These are phyloP conservation scores for Crassisporium funariophilum DNA, from an alignment of 768 basidiomycete genomes.

Conservation along the genomic window DNA sequence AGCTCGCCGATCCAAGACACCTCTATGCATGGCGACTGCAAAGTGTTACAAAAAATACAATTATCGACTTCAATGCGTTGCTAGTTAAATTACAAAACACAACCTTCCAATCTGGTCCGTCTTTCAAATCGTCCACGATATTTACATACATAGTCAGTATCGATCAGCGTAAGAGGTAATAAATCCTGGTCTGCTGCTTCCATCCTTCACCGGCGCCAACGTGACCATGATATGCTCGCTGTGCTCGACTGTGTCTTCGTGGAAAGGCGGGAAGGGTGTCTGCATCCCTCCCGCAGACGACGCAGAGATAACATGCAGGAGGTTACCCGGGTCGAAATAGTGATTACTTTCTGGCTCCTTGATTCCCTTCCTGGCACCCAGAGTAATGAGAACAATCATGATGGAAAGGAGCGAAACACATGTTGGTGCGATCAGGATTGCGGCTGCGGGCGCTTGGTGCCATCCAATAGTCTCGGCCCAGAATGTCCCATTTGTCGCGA, in stretches of 20 bases:
- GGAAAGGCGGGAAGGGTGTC: constrained; percentile 15
- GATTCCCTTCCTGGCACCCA: not conserved
- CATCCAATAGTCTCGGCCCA: constrained; percentile 23
- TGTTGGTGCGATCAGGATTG: constrained; percentile 22
- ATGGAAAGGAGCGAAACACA: constrained; percentile 19
- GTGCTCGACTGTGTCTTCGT: constrained; percentile 12
- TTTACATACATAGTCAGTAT: no score
- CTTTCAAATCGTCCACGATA: constrained; percentile 5
- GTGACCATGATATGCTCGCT: constrained; percentile 10
- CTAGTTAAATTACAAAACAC: no score
- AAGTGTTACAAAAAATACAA: no score
- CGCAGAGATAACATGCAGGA: constrained; percentile 21
- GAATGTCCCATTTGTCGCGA: constrained; percentile 19
- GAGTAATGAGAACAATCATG: constrained; percentile 13
- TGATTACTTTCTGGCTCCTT: constrained; percentile 9
- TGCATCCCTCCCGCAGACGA: constrained; percentile 22
- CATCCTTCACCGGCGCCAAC: constrained; percentile 9
- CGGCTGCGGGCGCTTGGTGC: constrained; percentile 19
- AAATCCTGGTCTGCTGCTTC: constrained; percentile 2
- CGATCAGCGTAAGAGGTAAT: no score
- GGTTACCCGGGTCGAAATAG: constrained; percentile 22
- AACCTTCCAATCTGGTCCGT: not conserved
- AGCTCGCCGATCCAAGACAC: no score
- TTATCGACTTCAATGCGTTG: no score
- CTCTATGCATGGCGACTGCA: no score